Base-by-base conservation (phyloP, 495 filamentous ascomycete genomes). In the Cenococcum geophilum region DNA sequence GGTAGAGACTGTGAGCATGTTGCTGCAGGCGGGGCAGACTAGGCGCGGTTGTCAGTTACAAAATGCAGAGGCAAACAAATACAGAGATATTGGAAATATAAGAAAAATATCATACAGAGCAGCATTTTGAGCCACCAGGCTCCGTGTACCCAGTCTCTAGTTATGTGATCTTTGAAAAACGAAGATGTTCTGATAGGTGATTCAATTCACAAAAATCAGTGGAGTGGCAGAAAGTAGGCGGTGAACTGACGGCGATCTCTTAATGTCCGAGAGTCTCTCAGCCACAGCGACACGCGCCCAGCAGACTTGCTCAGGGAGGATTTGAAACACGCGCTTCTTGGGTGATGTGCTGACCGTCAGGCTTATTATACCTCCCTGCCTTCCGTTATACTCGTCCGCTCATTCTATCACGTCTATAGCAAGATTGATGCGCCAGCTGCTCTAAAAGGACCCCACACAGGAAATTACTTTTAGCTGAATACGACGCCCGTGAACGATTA, bases 21-120 rank as follows among this genome's bases (percentile, higher is more conserved):
- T 98, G 72, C 83, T 83, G 80, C 93, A 98, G 69, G 84, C 81
- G 40, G 93, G 93, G 71, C 93, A 98, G 82, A 97, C 91, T 96
- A 61, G 6, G 6, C 50, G 48, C 22, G n/a, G 20, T 55, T 16
- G 23, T 37, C 40, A 43, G 5, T 20, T 10, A 22, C 21, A 59
- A 20, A 57, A 27, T 27, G 45, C 16, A 9, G 22, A 9, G 18
- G 45, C 45, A 5, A 20, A 51, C 1, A 32, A 55, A 54, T 35
- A 48, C 6, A 20, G 45, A n/a, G 6, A 32, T 32, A 2, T 6
- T 32, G 27, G 27, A 32, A 6, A 32, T 6, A 6, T 32, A 32
- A 32, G 32, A 16, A 14, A 35, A 0, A 25, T 16, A 3, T 50
- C 76, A 71, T 80, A 88, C 85, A 89, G 67, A 89, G 82, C 53